phyloP scores from a whole-genome alignment of 1,284 basidiomycete species.

The Cutaneotrichosporon cavernicola region DNA sequence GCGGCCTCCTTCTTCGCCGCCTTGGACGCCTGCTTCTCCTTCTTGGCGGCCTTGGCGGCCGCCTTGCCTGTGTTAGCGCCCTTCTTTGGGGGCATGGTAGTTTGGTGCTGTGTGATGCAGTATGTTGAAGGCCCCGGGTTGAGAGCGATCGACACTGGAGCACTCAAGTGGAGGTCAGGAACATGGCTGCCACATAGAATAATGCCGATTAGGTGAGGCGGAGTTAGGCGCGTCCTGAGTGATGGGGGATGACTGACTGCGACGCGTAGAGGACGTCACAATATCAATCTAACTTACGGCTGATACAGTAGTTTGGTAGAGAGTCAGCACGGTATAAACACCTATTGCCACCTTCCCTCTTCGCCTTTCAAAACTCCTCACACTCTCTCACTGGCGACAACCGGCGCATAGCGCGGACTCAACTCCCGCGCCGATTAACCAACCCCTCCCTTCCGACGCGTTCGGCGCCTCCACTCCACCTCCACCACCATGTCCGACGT shows the following conservation, averaged over 20 bases:
- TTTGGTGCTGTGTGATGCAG: neutral
- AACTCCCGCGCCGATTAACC: neutral
- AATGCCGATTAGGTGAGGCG: constrained; percentile 5
- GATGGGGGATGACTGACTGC: neutral
- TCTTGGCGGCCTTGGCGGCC: constrained; percentile 66
- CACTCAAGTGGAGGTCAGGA: constrained; percentile 26
- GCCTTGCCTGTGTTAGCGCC: constrained; percentile 51
- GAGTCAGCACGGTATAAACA: neutral
- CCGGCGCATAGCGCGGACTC: neutral
- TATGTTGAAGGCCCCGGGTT: neutral
- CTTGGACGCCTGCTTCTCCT: constrained; percentile 59
- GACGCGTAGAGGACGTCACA: constrained; percentile 8
- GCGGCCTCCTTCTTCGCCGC: constrained; percentile 68
- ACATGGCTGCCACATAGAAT: neutral
- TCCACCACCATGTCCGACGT: constrained; percentile 53
- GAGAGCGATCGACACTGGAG: neutral
- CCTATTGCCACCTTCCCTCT: neutral
- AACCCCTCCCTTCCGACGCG: neutral
- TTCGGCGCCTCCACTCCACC: constrained; percentile 8
- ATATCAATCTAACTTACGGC: neutral
- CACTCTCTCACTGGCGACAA: neutral
- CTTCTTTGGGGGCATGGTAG: constrained; percentile 29
- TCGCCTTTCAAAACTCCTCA: neutral
- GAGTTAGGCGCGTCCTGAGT: constrained; percentile 5
- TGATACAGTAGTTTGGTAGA: no score